Evolutionary conservation across 2,329 filamentous ascomycete genomes (phyloP).

Genomic region (Aspergillus carbonarius): DNA sequence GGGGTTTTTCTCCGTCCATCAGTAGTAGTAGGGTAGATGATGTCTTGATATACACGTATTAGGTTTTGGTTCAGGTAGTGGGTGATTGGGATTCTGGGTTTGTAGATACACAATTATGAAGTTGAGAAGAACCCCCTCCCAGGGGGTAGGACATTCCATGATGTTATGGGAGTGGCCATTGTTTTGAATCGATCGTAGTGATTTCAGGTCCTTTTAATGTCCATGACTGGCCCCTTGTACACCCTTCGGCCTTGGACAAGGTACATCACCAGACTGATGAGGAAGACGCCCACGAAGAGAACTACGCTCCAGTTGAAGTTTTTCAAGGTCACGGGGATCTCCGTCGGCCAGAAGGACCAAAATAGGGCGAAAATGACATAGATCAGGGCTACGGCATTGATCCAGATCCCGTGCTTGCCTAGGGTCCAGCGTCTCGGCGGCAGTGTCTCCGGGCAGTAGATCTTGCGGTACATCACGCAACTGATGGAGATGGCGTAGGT

Average conservation of each 20-base stretch:
- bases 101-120: too few relatives aligned
- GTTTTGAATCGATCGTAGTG: too few relatives aligned
- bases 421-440: constrained; percentile 45
- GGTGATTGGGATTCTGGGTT: too few relatives aligned
- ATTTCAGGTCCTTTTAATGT: constrained; percentile 8
- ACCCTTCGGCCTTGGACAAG: constrained; percentile 29
- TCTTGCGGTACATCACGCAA: constrained; percentile 47
- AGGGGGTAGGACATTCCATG: too few relatives aligned
- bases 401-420: constrained; percentile 42
- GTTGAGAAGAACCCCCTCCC: too few relatives aligned
- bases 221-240: constrained; percentile 33
- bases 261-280: constrained; percentile 44
- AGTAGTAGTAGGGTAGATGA: too few relatives aligned
- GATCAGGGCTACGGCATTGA: constrained; percentile 46
- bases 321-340: constrained; percentile 35
- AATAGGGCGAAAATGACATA: constrained; percentile 49
- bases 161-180: not conserved
- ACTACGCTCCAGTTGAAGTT: constrained; percentile 55
- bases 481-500: constrained; percentile 53
- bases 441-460: constrained; percentile 39
- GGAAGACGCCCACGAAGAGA: constrained; percentile 43
- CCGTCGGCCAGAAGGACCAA: constrained; percentile 50
- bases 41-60: too few relatives aligned
- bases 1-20: too few relatives aligned
- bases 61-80: too few relatives aligned